phyloP scores from a whole-genome alignment of 1,284 basidiomycete species.

The Naganishia sp. region DNA sequence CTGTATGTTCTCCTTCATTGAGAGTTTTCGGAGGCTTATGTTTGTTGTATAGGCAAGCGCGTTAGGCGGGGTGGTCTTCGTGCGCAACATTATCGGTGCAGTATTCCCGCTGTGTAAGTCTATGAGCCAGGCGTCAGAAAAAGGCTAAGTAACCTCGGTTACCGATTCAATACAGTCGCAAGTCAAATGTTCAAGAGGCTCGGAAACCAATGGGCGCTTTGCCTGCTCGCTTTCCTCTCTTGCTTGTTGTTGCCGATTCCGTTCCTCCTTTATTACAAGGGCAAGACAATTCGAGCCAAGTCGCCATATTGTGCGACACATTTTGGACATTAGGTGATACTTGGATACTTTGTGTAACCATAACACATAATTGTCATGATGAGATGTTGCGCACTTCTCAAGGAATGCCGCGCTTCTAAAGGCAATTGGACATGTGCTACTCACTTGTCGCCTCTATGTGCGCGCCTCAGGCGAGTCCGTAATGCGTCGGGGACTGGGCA shows the following conservation, averaged over 20 bases:
- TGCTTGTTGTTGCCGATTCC: slow-evolving; percentile 42
- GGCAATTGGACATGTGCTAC: too few relatives aligned
- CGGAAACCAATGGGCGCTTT: slow-evolving; percentile 43
- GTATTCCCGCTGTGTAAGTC: slow-evolving; percentile 40
- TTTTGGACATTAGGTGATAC: slow-evolving; percentile 7
- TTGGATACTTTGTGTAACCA: too few relatives aligned
- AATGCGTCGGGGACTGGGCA: too few relatives aligned
- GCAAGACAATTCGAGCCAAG: slow-evolving; percentile 38
- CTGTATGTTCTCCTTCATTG: slow-evolving; percentile 14
- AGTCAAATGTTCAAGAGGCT: slow-evolving; percentile 41
- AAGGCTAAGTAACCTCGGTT: too few relatives aligned
- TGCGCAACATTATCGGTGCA: slow-evolving; percentile 41
- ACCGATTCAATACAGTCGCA: slow-evolving; percentile 33
- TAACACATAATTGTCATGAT: too few relatives aligned
- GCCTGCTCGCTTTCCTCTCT: slow-evolving; percentile 43
- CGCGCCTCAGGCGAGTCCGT: too few relatives aligned
- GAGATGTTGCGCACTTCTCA: too few relatives aligned
- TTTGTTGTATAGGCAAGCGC: slow-evolving; percentile 34
- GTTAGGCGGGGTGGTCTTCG: slow-evolving; percentile 39
- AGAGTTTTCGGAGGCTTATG: not conserved
- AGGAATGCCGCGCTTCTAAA: too few relatives aligned
- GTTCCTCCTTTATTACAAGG: slow-evolving; percentile 48
- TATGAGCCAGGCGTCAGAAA: not conserved
- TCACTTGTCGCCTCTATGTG: too few relatives aligned
- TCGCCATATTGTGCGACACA: slow-evolving; percentile 23